phyloP scores from a whole-genome alignment of 257 asterid species.

The Agastache rugosa region DNA sequence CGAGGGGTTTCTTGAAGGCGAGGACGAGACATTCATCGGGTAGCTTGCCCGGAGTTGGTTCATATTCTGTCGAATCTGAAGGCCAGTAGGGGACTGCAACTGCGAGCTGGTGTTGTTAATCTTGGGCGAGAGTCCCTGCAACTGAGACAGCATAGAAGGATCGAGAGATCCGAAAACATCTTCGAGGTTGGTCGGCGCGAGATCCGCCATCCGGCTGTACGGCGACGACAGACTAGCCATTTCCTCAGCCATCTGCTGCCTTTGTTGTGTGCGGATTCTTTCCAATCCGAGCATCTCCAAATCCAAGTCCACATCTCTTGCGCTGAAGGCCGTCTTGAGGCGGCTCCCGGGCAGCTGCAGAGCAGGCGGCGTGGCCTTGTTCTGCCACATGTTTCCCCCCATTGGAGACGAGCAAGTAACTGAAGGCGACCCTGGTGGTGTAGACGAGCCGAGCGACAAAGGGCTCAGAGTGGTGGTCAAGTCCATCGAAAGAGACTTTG shows the following conservation, averaged over 20 bases:
- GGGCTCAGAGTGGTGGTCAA: constrained; percentile 58
- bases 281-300: constrained; percentile 64
- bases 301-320: constrained; percentile 68
- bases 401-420: constrained; percentile 71
- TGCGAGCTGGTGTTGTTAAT: constrained; percentile 26
- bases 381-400: constrained; percentile 69
- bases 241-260: constrained; percentile 48
- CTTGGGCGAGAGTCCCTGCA: constrained; percentile 62
- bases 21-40: constrained; percentile 62
- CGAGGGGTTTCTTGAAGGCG: constrained; percentile 63
- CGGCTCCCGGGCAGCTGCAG: constrained; percentile 84
- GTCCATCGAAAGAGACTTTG: constrained; percentile 58
- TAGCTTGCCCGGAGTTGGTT: constrained; percentile 81
- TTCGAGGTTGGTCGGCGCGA: constrained; percentile 76
- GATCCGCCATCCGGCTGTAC: constrained; percentile 50
- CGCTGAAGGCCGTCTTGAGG: constrained; percentile 62
- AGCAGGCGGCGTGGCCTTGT: constrained; percentile 67
- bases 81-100: constrained; percentile 56
- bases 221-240: constrained; percentile 78
- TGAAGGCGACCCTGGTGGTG: constrained; percentile 72
- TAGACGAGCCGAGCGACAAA: constrained; percentile 53
- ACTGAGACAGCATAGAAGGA: constrained; percentile 59
- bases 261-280: constrained; percentile 54
- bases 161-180: constrained; percentile 78
- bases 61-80: constrained; percentile 66